phyloP scores from a whole-genome alignment of 345 rosid genomes.

The Linum tenue region DNA sequence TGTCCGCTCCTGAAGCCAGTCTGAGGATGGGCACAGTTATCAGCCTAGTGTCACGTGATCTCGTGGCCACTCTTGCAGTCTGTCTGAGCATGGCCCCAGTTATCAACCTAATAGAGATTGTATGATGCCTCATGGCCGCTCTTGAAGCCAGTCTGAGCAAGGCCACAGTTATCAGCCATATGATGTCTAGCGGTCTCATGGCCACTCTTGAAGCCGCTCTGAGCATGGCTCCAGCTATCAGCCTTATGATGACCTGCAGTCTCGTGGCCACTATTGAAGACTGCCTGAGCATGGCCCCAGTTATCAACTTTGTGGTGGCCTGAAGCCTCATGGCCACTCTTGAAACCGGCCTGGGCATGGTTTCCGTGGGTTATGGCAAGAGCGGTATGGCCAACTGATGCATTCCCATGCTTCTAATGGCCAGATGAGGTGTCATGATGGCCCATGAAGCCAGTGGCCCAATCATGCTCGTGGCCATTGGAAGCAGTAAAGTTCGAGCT shows the following conservation, averaged over 20 bases:
- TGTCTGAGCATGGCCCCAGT: slow-evolving; percentile 1
- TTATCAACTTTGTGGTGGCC: neutral
- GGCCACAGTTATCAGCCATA: too few species aligned
- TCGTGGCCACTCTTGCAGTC: neutral
- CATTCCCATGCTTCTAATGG: too few species aligned
- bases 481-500: too few species aligned
- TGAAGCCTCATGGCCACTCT: too few species aligned
- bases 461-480: too few species aligned
- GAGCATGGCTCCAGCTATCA: slow-evolving; percentile 3
- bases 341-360: neutral
- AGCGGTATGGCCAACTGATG: neutral
- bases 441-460: too few species aligned
- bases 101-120: neutral
- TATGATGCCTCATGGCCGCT: too few species aligned
- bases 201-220: neutral
- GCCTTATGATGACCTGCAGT: neutral
- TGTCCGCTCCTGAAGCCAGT: too few species aligned
- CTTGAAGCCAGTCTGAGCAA: too few species aligned
- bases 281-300: neutral
- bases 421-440: too few species aligned
- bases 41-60: neutral
- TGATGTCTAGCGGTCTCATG: neutral
- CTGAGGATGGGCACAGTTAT: too few species aligned
- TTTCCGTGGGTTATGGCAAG: slow-evolving; percentile 1
- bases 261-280: too few species aligned